Conservation (phyloP, 805 yeast species). For the Cyberlindnera mycetangii region DNA sequence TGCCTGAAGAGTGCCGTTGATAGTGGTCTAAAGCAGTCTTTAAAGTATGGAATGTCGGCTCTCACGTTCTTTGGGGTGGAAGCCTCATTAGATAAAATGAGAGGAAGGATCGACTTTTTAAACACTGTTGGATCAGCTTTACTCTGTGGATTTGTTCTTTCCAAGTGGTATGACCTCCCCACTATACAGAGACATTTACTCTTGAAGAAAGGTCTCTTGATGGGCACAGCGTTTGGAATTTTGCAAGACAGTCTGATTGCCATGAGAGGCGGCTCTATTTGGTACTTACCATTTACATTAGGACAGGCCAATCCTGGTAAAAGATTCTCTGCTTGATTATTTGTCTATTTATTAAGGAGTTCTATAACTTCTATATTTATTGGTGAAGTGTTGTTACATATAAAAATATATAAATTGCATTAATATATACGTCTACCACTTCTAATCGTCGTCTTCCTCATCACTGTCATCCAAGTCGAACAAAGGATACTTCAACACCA, state of each 20-base stretch:
- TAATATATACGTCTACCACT: too few species aligned
- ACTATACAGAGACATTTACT: conserved; percentile 40
- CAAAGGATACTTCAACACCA: conserved; percentile 76
- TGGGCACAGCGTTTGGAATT: conserved; percentile 63
- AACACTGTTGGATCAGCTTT: conserved; percentile 61
- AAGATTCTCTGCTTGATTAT: conserved; percentile 1
- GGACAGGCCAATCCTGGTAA: not conserved
- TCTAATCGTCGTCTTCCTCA: conserved; percentile 30
- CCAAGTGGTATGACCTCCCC: conserved; percentile 39
- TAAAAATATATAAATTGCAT: too few species aligned
- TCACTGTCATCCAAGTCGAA: conserved; percentile 70
- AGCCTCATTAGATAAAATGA: conserved; percentile 50
- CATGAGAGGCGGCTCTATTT: conserved; percentile 57
- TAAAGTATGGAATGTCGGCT: conserved; percentile 43
- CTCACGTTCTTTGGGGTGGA: conserved; percentile 58
- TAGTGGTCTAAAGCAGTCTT: conserved; percentile 42
- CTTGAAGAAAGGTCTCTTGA: conserved; percentile 47
- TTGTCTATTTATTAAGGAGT: conserved; percentile 11
- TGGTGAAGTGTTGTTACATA: not conserved
- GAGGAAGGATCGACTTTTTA: conserved; percentile 55
- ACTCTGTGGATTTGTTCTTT: conserved; percentile 49
- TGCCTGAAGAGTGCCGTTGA: conserved; percentile 55
- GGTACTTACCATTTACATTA: conserved; percentile 42
- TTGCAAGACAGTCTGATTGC: conserved; percentile 62
- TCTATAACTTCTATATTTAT: not conserved